These are phyloP conservation scores for Phytophthora pinifolia DNA, from an alignment of 352 stramenopile species.

Conservation along the genomic window DNA sequence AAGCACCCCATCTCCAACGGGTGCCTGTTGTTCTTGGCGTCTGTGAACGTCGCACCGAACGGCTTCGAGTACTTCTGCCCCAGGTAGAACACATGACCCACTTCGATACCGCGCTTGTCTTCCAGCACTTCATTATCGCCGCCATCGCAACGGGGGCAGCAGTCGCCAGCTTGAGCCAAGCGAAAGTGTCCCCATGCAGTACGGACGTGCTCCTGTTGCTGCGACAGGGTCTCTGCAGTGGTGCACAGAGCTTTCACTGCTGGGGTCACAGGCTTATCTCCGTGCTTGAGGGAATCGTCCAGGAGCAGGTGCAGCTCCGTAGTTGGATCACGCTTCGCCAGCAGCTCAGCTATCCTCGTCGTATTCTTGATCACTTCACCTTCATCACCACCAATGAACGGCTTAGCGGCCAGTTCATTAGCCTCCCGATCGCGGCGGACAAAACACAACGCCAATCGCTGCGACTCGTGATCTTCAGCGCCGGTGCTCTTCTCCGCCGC, in stretches of 20 bases:
- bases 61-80: slow-evolving; percentile 89
- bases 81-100: slow-evolving; percentile 89
- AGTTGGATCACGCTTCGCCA: slow-evolving; percentile 7
- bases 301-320: slow-evolving; percentile 57
- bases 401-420: slow-evolving; percentile 73
- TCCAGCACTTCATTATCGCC: slow-evolving; percentile 39
- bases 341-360: slow-evolving; percentile 24
- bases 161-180: slow-evolving; percentile 62
- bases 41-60: slow-evolving; percentile 64
- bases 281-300: slow-evolving; percentile 60
- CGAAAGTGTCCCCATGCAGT: slow-evolving; percentile 57
- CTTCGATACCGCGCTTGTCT: slow-evolving; percentile 84
- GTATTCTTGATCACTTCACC: slow-evolving; percentile 46
- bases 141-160: slow-evolving; percentile 54
- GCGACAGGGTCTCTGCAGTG: slow-evolving; percentile 14
- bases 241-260: slow-evolving; percentile 25
- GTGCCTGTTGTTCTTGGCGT: slow-evolving; percentile 48
- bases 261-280: slow-evolving; percentile 7
- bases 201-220: slow-evolving; percentile 17
- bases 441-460: slow-evolving; percentile 52
- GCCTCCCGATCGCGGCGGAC: slow-evolving; percentile 57
- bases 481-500: slow-evolving; percentile 4
- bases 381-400: slow-evolving; percentile 59
- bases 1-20: slow-evolving; percentile 90
- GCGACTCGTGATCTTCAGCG: background rate